Percentiles rank a stretch among this genome's conserved stretches.
These are phyloP conservation scores for Colletotrichum filicis DNA, from an alignment of 2,329 filamentous ascomycete genomes.

Conservation along the genomic window DNA sequence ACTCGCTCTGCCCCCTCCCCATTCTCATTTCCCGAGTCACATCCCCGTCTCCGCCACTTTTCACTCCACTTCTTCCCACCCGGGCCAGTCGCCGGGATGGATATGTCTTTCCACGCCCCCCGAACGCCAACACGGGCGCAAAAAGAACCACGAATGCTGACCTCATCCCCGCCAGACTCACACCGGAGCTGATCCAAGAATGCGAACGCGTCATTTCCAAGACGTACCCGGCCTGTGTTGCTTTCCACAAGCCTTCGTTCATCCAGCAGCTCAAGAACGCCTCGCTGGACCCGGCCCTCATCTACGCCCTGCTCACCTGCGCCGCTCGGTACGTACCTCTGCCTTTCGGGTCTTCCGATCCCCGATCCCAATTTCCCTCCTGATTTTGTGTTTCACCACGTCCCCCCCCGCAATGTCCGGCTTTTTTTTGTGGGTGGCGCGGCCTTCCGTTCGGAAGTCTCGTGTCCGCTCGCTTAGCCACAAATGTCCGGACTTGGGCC, in stretches of 20 bases:
- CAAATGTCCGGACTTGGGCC: constrained; percentile 30
- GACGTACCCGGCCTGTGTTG: constrained; percentile 70
- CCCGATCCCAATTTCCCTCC: constrained; percentile 36
- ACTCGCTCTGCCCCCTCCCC: background rate
- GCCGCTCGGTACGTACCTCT: constrained; percentile 63
- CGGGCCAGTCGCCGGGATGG: constrained; percentile 21
- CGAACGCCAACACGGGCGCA: background rate
- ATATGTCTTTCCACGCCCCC: background rate
- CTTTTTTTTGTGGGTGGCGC: constrained; percentile 32
- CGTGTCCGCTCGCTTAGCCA: constrained; percentile 21
- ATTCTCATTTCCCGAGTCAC: constrained; percentile 33
- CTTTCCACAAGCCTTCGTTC: constrained; percentile 72
- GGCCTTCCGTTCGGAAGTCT: constrained; percentile 32
- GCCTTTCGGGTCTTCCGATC: constrained; percentile 3
- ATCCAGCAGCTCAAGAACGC: constrained; percentile 69
- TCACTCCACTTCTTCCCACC: constrained; percentile 26
- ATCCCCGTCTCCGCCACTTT: constrained; percentile 21
- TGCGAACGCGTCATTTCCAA: constrained; percentile 71
- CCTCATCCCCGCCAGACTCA: constrained; percentile 50
- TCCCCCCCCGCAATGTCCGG: constrained; percentile 37
- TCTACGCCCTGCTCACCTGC: constrained; percentile 67
- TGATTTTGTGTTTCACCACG: constrained; percentile 37
- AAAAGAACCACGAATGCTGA: constrained; percentile 11
- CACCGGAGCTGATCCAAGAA: constrained; percentile 67
- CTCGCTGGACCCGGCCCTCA: constrained; percentile 65